These are phyloP conservation scores for Penicillium fimorum DNA, from an alignment of 495 filamentous ascomycete genomes.

Conservation along the genomic window DNA sequence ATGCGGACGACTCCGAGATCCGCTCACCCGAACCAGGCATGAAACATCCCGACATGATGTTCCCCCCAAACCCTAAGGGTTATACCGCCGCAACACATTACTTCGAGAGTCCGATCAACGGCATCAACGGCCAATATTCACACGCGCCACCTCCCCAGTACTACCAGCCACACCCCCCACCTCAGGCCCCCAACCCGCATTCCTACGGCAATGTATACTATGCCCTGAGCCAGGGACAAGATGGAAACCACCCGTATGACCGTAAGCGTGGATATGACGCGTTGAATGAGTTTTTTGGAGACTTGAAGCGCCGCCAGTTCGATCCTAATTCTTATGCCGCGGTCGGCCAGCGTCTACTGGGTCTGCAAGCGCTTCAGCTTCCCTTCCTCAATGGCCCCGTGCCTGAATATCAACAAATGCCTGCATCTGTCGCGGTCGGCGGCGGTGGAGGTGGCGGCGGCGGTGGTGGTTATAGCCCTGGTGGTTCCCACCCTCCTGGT, in stretches of 20 bases:
- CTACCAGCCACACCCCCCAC: conserved; percentile 58
- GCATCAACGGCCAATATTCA: conserved; percentile 46
- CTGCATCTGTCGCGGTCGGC: conserved; percentile 52
- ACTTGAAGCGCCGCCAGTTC: conserved; percentile 83
- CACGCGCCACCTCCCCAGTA: conserved; percentile 49
- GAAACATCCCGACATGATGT: conserved; percentile 51
- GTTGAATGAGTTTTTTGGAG: conserved; percentile 90
- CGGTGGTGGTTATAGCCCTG: conserved; percentile 50
- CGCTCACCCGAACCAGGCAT: conserved; percentile 68
- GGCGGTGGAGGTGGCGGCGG: conserved; percentile 57
- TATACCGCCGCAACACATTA: conserved; percentile 45
- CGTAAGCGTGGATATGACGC: conserved; percentile 82
- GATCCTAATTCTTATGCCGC: conserved; percentile 80
- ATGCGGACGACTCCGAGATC: conserved; percentile 93
- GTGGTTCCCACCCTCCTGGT: conserved; percentile 49
- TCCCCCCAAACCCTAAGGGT: conserved; percentile 46
- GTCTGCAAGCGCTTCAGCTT: conserved; percentile 67
- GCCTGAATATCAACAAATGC: conserved; percentile 64
- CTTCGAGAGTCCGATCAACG: conserved; percentile 44
- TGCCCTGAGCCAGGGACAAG: conserved; percentile 55
- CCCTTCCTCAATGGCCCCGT: conserved; percentile 64
- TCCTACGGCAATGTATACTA: conserved; percentile 75
- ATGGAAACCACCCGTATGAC: conserved; percentile 55
- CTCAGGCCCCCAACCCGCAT: conserved; percentile 42
- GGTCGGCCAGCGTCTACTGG: conserved; percentile 74